Conservation (phyloP, 805 yeast genomes). For the Grigorovia transvaalensis region DNA sequence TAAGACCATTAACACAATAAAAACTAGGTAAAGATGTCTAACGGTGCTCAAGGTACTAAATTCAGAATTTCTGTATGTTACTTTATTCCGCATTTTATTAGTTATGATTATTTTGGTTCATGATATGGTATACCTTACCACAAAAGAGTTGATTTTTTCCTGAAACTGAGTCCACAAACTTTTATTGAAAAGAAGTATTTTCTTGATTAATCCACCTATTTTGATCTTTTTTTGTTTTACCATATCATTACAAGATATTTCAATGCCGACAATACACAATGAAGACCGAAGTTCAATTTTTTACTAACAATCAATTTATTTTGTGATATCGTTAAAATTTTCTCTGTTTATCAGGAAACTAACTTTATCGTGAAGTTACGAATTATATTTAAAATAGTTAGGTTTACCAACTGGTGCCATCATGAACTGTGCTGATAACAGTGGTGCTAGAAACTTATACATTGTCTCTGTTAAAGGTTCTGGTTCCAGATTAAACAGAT, state of each 20-base stretch:
- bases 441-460: constrained; percentile 99
- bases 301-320: not conserved
- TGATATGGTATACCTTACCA: not conserved
- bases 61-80: constrained; percentile 96
- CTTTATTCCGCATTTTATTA: not conserved
- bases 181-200: not conserved
- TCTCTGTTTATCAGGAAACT: not conserved
- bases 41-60: constrained; percentile 99
- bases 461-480: constrained; percentile 97
- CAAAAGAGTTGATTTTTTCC: too few species aligned
- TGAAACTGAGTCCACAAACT: not conserved
- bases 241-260: not conserved
- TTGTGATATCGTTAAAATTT: not conserved
- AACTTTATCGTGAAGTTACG: too few species aligned
- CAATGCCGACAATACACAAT: not conserved
- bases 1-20: constrained; percentile 4
- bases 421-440: constrained; percentile 99
- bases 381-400: constrained; percentile 43
- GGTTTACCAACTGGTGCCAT: constrained; percentile 99
- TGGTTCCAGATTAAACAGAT: constrained; percentile 99
- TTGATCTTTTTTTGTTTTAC: too few species aligned
- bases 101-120: not conserved
- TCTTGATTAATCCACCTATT: too few species aligned
- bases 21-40: constrained; percentile 50
- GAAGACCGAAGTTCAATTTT: not conserved